Percentiles rank a stretch among this genome's conserved stretches.
Evolutionary conservation across 306 rosid genomes (phyloP).

Genomic region (Neltuma alba): DNA sequence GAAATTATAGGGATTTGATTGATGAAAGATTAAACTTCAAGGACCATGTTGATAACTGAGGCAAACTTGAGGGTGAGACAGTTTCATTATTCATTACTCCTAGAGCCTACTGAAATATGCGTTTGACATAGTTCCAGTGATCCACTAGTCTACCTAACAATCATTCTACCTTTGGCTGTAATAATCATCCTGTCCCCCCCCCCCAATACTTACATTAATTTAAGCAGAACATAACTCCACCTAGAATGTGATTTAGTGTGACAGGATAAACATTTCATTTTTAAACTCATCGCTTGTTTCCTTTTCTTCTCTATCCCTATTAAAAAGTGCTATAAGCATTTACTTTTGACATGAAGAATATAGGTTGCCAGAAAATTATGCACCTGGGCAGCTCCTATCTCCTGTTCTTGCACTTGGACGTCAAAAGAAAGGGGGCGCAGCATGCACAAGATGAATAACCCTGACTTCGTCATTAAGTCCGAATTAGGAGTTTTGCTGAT

Average conservation of each 20-base stretch:
- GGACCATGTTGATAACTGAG: background rate
- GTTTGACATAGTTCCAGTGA: no score
- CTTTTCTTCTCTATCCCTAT: background rate
- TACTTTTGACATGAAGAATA: background rate
- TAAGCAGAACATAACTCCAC: background rate
- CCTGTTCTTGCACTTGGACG: constrained; percentile 60
- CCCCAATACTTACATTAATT: no score
- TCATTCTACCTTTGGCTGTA: no score
- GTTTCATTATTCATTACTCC: background rate
- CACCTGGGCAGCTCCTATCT: constrained; percentile 74
- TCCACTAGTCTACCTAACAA: no score
- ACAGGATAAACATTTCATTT: background rate
- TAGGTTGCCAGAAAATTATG: background rate
- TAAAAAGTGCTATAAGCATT: background rate
- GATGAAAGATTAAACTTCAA: background rate
- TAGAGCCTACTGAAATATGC: no score
- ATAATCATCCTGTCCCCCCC: no score
- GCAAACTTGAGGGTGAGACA: background rate
- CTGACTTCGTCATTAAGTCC: constrained; percentile 75
- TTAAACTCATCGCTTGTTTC: background rate
- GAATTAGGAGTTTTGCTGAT: constrained; percentile 59
- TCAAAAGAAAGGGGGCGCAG: constrained; percentile 68
- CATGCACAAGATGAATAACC: constrained; percentile 71
- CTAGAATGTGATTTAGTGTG: background rate
- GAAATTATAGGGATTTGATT: background rate